Conservation (phyloP, 345 rosid species). For the Citrus trifoliata region DNA sequence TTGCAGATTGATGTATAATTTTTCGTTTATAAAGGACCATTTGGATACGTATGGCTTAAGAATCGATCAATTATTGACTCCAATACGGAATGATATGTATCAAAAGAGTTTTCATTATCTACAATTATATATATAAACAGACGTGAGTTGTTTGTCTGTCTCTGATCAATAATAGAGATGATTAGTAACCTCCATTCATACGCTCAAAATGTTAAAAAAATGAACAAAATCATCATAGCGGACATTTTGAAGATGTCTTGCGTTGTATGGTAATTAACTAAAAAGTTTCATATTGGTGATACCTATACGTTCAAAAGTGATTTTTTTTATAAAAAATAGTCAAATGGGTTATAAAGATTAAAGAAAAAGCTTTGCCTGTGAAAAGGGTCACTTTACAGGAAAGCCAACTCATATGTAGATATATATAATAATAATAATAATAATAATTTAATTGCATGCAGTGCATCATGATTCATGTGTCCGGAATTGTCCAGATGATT, state of each 20-base stretch:
- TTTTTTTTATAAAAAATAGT: background rate
- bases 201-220: background rate
- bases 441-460: background rate
- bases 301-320: background rate
- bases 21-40: background rate
- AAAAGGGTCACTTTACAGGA: background rate
- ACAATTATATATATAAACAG: background rate
- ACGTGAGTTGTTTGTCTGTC: constrained; percentile 26
- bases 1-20: background rate
- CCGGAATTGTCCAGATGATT: constrained; percentile 13
- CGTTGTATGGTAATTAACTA: background rate
- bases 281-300: background rate
- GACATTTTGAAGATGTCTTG: background rate
- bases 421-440: background rate
- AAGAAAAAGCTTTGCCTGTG: background rate
- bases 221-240: background rate
- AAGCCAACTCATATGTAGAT: background rate
- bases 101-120: background rate
- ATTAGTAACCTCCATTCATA: background rate
- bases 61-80: constrained; percentile 11
- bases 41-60: constrained; percentile 16
- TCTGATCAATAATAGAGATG: constrained; percentile 29
- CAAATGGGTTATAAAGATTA: background rate
- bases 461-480: background rate
- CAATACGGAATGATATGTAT: background rate